Conservation (phyloP, 140 eudicot species). For the Artemisia princeps region DNA sequence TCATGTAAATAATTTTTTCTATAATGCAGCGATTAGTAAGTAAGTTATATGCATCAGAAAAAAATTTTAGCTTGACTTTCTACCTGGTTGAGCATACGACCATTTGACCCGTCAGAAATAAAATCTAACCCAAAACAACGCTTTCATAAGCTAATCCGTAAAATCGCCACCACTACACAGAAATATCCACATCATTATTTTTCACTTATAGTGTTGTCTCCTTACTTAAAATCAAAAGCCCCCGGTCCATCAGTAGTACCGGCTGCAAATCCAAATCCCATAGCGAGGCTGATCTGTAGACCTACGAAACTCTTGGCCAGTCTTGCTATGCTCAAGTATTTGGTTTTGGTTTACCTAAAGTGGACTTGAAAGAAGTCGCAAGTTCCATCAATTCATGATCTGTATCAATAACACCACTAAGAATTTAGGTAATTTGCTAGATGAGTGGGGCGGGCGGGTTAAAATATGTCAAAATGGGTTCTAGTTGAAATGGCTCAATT, state of each 20-base stretch:
- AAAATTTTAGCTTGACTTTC: background rate
- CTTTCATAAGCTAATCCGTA: background rate
- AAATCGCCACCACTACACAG: background rate
- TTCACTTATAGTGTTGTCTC: slow-evolving; percentile 61
- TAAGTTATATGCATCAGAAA: background rate
- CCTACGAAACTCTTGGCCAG: too few species aligned
- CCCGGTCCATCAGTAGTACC: slow-evolving; percentile 99
- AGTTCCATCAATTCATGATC: too few species aligned
- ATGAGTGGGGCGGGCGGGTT: too few species aligned
- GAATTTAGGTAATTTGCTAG: too few species aligned
- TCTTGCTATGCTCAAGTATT: too few species aligned
- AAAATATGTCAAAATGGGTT: too few species aligned
- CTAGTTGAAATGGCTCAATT: too few species aligned
- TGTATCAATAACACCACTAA: too few species aligned
- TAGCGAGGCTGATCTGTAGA: too few species aligned
- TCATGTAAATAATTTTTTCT: too few species aligned
- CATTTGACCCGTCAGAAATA: background rate
- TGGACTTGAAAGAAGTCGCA: too few species aligned
- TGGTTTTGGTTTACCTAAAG: too few species aligned
- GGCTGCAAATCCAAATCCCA: slow-evolving; percentile 71
- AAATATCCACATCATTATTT: slow-evolving; percentile 5
- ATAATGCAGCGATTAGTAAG: background rate
- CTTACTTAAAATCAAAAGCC: slow-evolving; percentile 93
- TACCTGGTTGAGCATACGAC: background rate
- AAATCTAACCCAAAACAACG: background rate